Evolutionary conservation across 192 early-diverging fungal genomes (phyloP).

Genomic region (Coemansia sp.): DNA sequence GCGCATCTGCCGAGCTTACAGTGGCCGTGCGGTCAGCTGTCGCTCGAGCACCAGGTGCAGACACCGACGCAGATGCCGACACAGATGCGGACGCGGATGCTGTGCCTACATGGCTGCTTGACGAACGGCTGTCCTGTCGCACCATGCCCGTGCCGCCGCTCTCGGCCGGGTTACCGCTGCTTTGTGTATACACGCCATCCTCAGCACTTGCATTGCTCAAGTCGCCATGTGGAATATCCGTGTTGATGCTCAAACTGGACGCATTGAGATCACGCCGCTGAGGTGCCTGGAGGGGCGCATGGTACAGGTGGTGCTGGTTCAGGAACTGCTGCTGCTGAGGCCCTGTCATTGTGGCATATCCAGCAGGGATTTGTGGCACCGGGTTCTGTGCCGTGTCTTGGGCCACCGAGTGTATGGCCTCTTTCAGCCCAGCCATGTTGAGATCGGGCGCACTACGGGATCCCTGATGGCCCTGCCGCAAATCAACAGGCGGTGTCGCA

Average conservation of each 20-base stretch:
- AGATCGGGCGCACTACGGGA: conserved; percentile 50
- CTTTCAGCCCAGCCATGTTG: conserved; percentile 31
- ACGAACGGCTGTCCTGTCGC: not conserved
- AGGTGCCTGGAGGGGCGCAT: conserved; percentile 1
- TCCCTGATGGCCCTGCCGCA: conserved; percentile 25
- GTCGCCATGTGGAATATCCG: not conserved
- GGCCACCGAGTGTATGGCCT: conserved; percentile 18
- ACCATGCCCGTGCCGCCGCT: too few species aligned
- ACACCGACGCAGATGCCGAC: too few species aligned
- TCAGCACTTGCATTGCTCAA: not conserved
- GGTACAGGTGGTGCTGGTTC: conserved; percentile 8
- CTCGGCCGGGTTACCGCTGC: not conserved
- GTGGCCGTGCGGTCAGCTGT: not conserved
- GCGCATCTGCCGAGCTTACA: not conserved
- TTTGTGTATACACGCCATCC: not conserved
- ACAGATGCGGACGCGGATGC: not conserved
- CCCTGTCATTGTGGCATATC: too few species aligned
- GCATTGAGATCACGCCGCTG: not conserved
- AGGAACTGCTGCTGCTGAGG: not conserved
- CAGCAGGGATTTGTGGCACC: conserved; percentile 33
- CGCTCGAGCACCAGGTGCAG: not conserved
- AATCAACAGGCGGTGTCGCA: not conserved
- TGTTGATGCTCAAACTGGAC: conserved; percentile 9
- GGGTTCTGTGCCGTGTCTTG: conserved; percentile 26
- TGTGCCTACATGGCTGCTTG: not conserved